Base-by-base conservation (phyloP, 768 basidiomycete species). In the Russula earlei region DNA sequence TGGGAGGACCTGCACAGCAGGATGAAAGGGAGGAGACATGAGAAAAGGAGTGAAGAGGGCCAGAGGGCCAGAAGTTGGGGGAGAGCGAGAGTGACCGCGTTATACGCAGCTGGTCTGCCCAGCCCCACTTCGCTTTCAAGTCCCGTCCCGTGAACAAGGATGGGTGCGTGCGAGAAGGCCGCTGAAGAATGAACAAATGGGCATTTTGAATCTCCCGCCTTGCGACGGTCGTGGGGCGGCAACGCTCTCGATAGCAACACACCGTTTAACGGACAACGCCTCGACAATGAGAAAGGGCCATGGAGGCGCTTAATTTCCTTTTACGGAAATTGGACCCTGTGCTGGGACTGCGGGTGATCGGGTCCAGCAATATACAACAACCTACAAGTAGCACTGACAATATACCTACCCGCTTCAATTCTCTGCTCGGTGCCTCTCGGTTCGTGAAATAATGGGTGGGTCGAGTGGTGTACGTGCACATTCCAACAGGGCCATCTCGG, bases 1-100 rank as follows among this genome's bases (percentile, higher is more conserved):
- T 37, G 47, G 46, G 15, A 20, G 36, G 22, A 43, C 57, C 53
- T 45, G 58, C 60, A n/a, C 58, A 55, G 60, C 58, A 55, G 60
- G 58, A 22, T 19, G 40, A 43, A 33, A n/a, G n/a, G n/a, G 19
- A 24, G 42, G 44, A 41, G 33, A 42, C 58, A 56, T 56, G 27
- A 29, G 4, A 54, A 41, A 41, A 50, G 22, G 48, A 25, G 3
- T n/a, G n/a, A n/a, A 20, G 49, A 31, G n/a, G 20, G 50, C 46
- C 51, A 22, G 22, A 53, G 25, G 51, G 59, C 59, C 55, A 29
- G 49, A n/a, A 27, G 25, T 34, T n/a, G 44, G 54, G 49, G 22
- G 44, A 61, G 49, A 22, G 45, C 10, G 29, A n/a, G n/a, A 29
- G 25, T 36, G 17, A n/a, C 27, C n/a, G 17, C 19, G 31, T 19